A percentile compares a stretch with the other conserved stretches of the same genome.
Conservation (phyloP, 257 asterid species). For the Salvia miltiorrhiza region DNA sequence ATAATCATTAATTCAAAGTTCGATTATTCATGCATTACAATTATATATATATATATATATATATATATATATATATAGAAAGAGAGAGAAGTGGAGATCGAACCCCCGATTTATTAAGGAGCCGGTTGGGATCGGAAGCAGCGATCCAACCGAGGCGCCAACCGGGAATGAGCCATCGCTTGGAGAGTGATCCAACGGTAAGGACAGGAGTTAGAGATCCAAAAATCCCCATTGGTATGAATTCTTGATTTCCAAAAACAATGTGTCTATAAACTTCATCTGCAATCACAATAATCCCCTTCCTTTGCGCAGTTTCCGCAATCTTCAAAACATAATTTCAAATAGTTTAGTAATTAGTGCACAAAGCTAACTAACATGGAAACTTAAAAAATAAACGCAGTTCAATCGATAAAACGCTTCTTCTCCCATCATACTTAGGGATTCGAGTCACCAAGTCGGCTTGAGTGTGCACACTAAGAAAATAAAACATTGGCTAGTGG, state of each 20-base stretch:
- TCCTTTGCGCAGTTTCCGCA: constrained; percentile 53
- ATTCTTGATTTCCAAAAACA: constrained; percentile 43
- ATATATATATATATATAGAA: too few relatives aligned
- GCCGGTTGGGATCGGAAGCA: constrained; percentile 47
- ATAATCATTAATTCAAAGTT: too few relatives aligned
- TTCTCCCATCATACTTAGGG: too few relatives aligned
- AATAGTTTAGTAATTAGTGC: too few relatives aligned
- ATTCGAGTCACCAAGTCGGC: too few relatives aligned
- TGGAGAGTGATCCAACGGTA: constrained; percentile 60
- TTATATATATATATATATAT: too few relatives aligned
- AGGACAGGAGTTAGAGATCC: constrained; percentile 49
- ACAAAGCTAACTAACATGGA: too few relatives aligned
- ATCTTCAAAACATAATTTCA: constrained; percentile 25
- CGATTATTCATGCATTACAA: too few relatives aligned
- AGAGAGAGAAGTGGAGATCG: background rate
- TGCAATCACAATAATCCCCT: constrained; percentile 57
- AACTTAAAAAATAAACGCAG: too few relatives aligned
- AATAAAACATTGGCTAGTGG: too few relatives aligned
- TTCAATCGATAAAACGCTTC: too few relatives aligned
- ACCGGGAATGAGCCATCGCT: constrained; percentile 77
- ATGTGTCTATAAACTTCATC: constrained; percentile 69
- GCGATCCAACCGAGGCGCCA: constrained; percentile 79
- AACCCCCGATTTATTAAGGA: constrained; percentile 57
- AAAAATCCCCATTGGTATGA: constrained; percentile 50
- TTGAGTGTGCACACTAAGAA: too few relatives aligned